These are phyloP conservation scores for Jatropha podagrica DNA, from an alignment of 441 rosid genomes.

Conservation along the genomic window DNA sequence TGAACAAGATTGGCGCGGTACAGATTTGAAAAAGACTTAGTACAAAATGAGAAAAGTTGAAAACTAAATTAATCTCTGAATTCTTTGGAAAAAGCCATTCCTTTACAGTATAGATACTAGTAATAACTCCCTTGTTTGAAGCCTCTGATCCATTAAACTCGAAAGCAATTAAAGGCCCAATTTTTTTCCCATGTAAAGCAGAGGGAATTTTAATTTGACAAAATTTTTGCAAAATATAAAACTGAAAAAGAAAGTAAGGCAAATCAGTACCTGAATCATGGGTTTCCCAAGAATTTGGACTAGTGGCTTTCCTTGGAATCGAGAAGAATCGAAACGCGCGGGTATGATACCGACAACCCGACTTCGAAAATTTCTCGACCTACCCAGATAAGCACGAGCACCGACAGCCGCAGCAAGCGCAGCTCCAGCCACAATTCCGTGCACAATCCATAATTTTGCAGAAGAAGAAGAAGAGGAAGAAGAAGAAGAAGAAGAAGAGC, in stretches of 20 bases:
- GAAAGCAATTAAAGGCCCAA: too few relatives aligned
- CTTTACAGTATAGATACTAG: too few relatives aligned
- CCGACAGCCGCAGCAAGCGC: slow-evolving; percentile 70
- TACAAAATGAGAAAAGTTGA: too few relatives aligned
- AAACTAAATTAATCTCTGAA: too few relatives aligned
- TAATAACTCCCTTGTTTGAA: too few relatives aligned
- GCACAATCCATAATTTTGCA: slow-evolving; percentile 61
- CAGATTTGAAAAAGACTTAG: too few relatives aligned
- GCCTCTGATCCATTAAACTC: too few relatives aligned
- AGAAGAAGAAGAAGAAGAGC: slow-evolving; percentile 43
- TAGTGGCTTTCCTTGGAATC: slow-evolving; percentile 87
- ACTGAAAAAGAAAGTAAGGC: not conserved
- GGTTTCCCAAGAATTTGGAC: slow-evolving; percentile 85
- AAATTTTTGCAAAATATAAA: not conserved
- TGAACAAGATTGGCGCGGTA: too few relatives aligned
- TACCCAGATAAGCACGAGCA: slow-evolving; percentile 54
- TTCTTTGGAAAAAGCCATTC: too few relatives aligned
- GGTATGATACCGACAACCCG: slow-evolving; percentile 93
- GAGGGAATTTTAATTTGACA: too few relatives aligned
- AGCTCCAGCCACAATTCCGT: slow-evolving; percentile 65
- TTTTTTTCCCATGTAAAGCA: too few relatives aligned
- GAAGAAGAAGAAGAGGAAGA: slow-evolving; percentile 40
- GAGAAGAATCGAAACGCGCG: slow-evolving; percentile 87
- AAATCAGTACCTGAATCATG: slow-evolving; percentile 81
- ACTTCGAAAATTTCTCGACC: slow-evolving; percentile 59